Evolutionary conservation across 768 basidiomycete genomes (phyloP).

Genomic region (Antrodiella citrinella): DNA sequence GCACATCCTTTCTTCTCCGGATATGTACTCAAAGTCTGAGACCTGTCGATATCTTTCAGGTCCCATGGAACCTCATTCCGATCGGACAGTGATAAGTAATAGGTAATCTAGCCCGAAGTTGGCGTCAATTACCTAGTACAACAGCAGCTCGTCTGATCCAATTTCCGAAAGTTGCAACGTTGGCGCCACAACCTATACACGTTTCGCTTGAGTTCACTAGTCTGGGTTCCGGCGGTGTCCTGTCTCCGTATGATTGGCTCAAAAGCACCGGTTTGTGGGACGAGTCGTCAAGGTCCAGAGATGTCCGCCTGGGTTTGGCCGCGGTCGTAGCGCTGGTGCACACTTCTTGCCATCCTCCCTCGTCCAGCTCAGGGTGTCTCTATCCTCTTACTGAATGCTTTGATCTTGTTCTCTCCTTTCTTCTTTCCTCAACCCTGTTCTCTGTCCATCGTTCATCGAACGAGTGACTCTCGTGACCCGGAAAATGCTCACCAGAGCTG

Average conservation of each 20-base stretch:
- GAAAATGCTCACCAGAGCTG: background rate
- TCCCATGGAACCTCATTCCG: background rate
- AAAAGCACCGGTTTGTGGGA: background rate
- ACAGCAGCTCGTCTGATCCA: background rate
- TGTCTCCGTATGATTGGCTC: background rate
- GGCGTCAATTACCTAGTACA: no score
- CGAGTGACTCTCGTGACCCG: background rate
- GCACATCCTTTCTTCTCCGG: no score
- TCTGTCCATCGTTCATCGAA: background rate
- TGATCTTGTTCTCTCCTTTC: background rate
- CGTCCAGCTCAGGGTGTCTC: background rate
- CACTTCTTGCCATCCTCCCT: background rate
- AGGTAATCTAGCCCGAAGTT: no score
- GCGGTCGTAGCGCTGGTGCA: background rate
- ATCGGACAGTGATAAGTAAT: background rate
- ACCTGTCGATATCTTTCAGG: background rate
- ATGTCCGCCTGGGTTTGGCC: background rate
- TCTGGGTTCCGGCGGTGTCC: background rate
- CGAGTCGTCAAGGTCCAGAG: background rate
- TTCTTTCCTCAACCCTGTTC: background rate
- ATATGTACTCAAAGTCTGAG: no score
- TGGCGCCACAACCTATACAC: background rate
- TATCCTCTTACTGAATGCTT: background rate
- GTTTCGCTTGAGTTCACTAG: background rate
- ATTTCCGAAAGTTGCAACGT: background rate